Evolutionary conservation across 2,329 filamentous ascomycete species (phyloP), one percentile per base, ranked within the genome.

Genomic region (Aspergillus persii): DNA sequence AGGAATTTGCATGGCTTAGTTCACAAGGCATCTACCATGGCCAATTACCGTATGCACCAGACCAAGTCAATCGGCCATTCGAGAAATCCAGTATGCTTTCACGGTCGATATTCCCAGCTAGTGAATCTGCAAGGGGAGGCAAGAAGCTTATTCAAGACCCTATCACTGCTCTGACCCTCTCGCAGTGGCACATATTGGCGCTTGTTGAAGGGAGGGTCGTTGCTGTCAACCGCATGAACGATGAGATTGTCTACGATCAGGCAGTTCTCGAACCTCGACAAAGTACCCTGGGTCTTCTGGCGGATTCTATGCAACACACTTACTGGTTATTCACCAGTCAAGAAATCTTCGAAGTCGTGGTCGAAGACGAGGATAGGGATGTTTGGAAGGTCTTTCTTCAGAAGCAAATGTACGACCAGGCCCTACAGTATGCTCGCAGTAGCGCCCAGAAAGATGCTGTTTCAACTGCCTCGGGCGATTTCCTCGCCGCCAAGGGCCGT

Each of bases 331-430:
- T 98, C 71, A 98, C 94, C 0, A 84, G 86, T 0, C 85, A 91
- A 58, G 92, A 96, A 69, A 96, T 99, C 53, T 97, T 92, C 67
- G 95, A 99, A 77, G 89, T 99, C 59, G 90, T 95, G 11, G 89
- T 94, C 11, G 89, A 88, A 49, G 91, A 98, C 57, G 95, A 99
- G 74, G 91, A 93, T 66, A 83, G 95, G 66, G 91, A 98, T 72
- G 86, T 98, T 15, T 99, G 95, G 95, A 91, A 91, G 71, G 91
- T 98, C 54, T 90, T 98, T 86, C 83, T 97, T 59, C 86, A 90
- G 68, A 85, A 89, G 65, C 89, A 96, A 68, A 88, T 95, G 66
- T 99, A 96, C 66, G 93, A 97, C 66, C 85, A 88, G 23, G 95
- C 95, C 6, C 84, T 96, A 61, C 88, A 89, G 65, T 95, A 95